Evolutionary conservation across 2,329 filamentous ascomycete species (phyloP), one percentile per base, ranked within the genome.

Genomic region (Fusarium udum): DNA sequence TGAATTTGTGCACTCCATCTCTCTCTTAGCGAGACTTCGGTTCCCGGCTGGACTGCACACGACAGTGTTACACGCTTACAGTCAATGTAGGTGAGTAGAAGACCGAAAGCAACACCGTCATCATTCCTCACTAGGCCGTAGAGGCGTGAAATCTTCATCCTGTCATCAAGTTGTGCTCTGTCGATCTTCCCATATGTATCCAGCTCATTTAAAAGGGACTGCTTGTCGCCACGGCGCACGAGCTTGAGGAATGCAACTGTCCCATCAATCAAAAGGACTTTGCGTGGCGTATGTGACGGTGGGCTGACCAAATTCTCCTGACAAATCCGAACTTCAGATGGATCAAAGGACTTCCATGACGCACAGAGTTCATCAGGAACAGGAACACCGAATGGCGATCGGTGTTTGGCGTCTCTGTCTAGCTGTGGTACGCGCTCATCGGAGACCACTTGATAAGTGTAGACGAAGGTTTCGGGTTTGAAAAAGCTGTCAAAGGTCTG

Each of bases 341-440:
- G 31, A 24, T 34, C 16, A 20, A 51, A 34, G 4, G n/a, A 20
- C 16, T 11, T 34, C 31, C 48, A 24, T 6, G 8, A 0, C 9
- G 16, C 12, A 34, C n/a, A 51, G 9, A 51, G 16, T 20, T 34
- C 12, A 20, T 20, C 31, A 1, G 16, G 16, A 51, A 24, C 6
- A 8, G 0, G 8, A 11, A 51, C 15, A 3, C 48, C 31, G 9
- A 34, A 51, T 15, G 0, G 7, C 14, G 31, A 6, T 3, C 8
- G n/a, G 16, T 34, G 6, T 34, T 15, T 0, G n/a, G 8, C 0
- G 6, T 34, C 31, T 3, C 16, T 11, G 0, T 51, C 31, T 15
- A 51, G 11, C 1, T 51, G 12, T 7, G 48, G 48, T 24, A 51
- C 13, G 2, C n/a, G 31, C 0, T 20, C 6, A 11, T 24, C 16